Conservation (phyloP, 139 green algal species). For the Asterochloris erici region DNA sequence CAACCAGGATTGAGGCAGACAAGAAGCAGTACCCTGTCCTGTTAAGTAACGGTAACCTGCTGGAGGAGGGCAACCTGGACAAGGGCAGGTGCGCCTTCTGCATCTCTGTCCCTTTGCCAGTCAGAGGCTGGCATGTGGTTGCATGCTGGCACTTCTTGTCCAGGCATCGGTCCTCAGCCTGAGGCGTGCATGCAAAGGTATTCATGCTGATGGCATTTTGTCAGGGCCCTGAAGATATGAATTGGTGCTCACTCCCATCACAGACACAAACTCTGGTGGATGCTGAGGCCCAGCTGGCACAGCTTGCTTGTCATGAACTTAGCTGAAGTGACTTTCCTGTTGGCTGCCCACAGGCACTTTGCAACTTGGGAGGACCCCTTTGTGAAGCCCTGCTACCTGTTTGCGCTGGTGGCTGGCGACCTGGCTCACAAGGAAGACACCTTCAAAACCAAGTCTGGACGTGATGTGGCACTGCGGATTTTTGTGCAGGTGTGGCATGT, state of each 20-base stretch:
- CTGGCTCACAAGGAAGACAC: constrained; percentile 77
- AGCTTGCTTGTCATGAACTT: too few species aligned
- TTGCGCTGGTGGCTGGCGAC: constrained; percentile 95
- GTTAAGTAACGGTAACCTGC: constrained; percentile 96
- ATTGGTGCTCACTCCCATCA: too few species aligned
- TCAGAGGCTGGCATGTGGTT: too few species aligned
- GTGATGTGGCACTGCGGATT: constrained; percentile 83
- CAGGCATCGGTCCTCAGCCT: not conserved
- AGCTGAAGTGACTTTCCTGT: not conserved
- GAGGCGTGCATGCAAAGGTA: too few species aligned
- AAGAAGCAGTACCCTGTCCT: constrained; percentile 92
- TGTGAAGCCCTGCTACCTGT: constrained; percentile 97
- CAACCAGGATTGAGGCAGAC: constrained; percentile 85
- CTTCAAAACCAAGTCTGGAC: constrained; percentile 70
- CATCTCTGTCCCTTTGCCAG: too few species aligned
- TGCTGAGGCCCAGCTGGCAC: too few species aligned
- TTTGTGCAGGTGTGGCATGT: constrained; percentile 48
- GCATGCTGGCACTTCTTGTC: not conserved
- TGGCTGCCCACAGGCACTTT: constrained; percentile 48
- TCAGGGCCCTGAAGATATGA: too few species aligned
- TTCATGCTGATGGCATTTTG: too few species aligned
- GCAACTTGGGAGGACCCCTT: constrained; percentile 90
- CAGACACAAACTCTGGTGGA: too few species aligned
- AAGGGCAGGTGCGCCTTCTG: constrained; percentile 38
- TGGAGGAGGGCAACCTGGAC: constrained; percentile 70